Base-by-base conservation (phyloP, 257 asterid species). In the Hygrophila difformis region DNA sequence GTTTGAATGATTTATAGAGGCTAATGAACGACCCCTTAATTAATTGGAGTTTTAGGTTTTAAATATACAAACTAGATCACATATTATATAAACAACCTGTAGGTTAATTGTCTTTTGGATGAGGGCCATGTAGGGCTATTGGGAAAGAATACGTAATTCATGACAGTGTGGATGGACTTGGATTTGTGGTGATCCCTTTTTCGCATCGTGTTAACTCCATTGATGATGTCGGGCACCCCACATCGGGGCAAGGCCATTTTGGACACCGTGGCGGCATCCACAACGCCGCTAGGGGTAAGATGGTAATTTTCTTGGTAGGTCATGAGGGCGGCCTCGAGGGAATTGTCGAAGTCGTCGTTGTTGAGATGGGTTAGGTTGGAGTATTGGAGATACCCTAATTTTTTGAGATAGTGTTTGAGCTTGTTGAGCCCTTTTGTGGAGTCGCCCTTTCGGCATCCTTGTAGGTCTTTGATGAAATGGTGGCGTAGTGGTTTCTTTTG, bases 221-320 rank as follows among this genome's bases (percentile, higher is more conserved):
- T n/a, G n/a, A n/a, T n/a, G n/a, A n/a, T n/a, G n/a, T 71, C 74
- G 0, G 79, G 44, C 12, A 57, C 62, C 12, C 73, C 69, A 22
- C 78, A 75, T 13, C 78, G 60, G 10, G 73, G 50, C 35, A 17
- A 2, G 3, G 34, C 17, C 81, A 73, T 65, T 15, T 21, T 38
- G n/a, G n/a, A n/a, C n/a, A n/a, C n/a, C n/a, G n/a, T n/a, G n/a
- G n/a, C n/a, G n/a, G n/a, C n/a, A n/a, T n/a, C n/a, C n/a, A n/a
- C n/a, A n/a, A n/a, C n/a, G n/a, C n/a, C n/a, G n/a, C n/a, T n/a
- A n/a, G n/a, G 0, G 74, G 39, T 6, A 55, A 69, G 18, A 38
- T 46, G 62, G 18, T 43, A 68, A 41, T 56, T 56, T 12, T 39
- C 3, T 20, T 70, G 73, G 34, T 65, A 70, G 8, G 53, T 52